phyloP scores from a whole-genome alignment of 371 early-diverging fungal species.

The Mucor lusitanicus region DNA sequence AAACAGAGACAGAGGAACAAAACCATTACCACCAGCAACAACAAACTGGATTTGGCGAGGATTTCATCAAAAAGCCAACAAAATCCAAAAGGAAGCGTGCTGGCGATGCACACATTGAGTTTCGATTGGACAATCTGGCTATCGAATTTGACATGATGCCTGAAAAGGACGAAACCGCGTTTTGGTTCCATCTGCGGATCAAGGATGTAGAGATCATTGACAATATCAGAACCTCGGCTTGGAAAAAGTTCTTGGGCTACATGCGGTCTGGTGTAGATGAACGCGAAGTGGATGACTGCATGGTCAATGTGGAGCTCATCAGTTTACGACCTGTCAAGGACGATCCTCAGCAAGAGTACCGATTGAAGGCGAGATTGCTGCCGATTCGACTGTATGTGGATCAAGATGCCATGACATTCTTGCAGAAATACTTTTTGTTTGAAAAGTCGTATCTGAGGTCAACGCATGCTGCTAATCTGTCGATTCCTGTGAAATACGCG shows the following conservation, averaged over 20 bases:
- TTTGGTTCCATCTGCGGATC: conserved; percentile 53
- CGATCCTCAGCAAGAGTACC: conserved; percentile 57
- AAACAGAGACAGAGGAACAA: background rate
- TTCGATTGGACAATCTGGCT: conserved; percentile 53
- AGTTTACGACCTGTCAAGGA: conserved; percentile 63
- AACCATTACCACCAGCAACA: background rate
- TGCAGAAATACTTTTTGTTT: conserved; percentile 79
- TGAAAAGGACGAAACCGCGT: conserved; percentile 42
- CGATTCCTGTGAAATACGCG: conserved; percentile 6
- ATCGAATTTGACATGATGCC: conserved; percentile 65
- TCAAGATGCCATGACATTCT: conserved; percentile 90
- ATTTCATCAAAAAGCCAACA: background rate
- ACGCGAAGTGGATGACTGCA: conserved; percentile 63
- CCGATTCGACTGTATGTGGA: conserved; percentile 91
- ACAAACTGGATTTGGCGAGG: conserved; percentile 14
- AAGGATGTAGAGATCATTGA: conserved; percentile 80
- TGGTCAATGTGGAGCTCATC: conserved; percentile 67
- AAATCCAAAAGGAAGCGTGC: conserved; percentile 2
- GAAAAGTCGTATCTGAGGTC: conserved; percentile 38
- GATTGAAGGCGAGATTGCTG: conserved; percentile 66
- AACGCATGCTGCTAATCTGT: conserved; percentile 26
- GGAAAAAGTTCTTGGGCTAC: conserved; percentile 76
- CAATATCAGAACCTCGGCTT: conserved; percentile 72
- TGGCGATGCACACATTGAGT: conserved; percentile 50
- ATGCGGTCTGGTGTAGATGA: conserved; percentile 53